Percentiles rank a stretch among this genome's conserved stretches.
Evolutionary conservation across 225 moss, liverwort and hornwort genomes (phyloP).

Genomic region (Marchantia polymorpha): DNA sequence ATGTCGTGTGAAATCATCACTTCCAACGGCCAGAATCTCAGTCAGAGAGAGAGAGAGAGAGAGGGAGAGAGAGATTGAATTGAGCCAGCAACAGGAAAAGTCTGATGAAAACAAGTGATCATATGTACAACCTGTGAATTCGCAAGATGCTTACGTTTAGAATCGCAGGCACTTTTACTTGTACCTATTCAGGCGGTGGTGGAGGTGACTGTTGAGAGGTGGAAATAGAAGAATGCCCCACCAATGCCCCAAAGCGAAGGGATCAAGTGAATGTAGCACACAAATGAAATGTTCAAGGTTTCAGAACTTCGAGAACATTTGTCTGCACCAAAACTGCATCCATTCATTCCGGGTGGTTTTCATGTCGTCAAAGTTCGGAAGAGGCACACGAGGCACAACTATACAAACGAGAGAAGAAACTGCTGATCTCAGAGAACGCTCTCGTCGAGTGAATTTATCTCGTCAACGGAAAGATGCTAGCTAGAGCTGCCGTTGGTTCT

Average conservation of each 20-base stretch:
- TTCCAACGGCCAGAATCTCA: background rate
- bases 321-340: no score
- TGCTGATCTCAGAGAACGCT: background rate
- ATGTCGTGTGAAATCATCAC: background rate
- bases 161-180: background rate
- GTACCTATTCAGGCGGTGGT: background rate
- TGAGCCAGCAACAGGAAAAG: no score
- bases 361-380: background rate
- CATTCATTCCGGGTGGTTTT: background rate
- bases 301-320: background rate
- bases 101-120: background rate
- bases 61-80: background rate
- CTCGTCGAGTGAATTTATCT: background rate
- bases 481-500: conserved; percentile 7
- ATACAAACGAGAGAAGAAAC: background rate
- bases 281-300: conserved; percentile 1
- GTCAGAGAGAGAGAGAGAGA: background rate
- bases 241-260: conserved; percentile 8
- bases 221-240: conserved; percentile 10
- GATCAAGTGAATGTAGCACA: background rate
- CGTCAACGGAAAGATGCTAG: conserved; percentile 4
- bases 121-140: background rate
- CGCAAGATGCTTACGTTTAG: background rate
- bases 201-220: background rate
- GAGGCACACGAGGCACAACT: conserved; percentile 4